phyloP scores from a whole-genome alignment of 805 yeast species.

The Candida xiaguanensis region DNA sequence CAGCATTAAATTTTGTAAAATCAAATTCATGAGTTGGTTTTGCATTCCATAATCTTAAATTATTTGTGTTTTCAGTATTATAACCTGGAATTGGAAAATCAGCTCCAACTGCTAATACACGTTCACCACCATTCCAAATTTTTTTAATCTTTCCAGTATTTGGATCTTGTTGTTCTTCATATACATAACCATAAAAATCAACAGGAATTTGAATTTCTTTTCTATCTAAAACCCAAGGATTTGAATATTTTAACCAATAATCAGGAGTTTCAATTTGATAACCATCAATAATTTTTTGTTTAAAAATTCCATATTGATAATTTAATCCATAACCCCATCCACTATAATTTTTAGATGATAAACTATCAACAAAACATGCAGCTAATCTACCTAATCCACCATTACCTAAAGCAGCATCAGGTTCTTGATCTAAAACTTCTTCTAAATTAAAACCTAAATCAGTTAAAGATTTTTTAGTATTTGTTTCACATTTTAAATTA shows the following conservation, averaged over 20 bases:
- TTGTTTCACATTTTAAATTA: slow-evolving; percentile 65
- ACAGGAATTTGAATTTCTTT: slow-evolving; percentile 84
- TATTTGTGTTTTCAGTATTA: slow-evolving; percentile 77
- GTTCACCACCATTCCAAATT: slow-evolving; percentile 84
- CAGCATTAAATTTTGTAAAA: slow-evolving; percentile 84
- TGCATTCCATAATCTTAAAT: slow-evolving; percentile 86
- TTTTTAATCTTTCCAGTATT: slow-evolving; percentile 55
- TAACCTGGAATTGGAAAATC: slow-evolving; percentile 94
- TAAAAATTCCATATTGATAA: slow-evolving; percentile 90
- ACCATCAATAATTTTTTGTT: slow-evolving; percentile 86
- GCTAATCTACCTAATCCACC: slow-evolving; percentile 95
- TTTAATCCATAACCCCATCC: slow-evolving; percentile 97
- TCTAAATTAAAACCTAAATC: slow-evolving; percentile 87
- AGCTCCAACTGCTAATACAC: slow-evolving; percentile 84
- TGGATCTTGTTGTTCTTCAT: slow-evolving; percentile 46
- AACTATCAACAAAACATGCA: slow-evolving; percentile 88
- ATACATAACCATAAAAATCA: slow-evolving; percentile 82
- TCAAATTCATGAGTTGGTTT: slow-evolving; percentile 89
- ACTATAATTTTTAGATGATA: slow-evolving; percentile 80
- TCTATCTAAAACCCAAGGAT: slow-evolving; percentile 93
- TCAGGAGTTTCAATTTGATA: slow-evolving; percentile 94
- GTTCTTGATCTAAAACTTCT: slow-evolving; percentile 80
- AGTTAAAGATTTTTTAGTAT: slow-evolving; percentile 42
- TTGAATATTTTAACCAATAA: slow-evolving; percentile 84
- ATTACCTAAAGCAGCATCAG: slow-evolving; percentile 92